Evolutionary conservation across 2,329 filamentous ascomycete genomes (phyloP).

Genomic region (Immersiporthe knoxdaviesiana): DNA sequence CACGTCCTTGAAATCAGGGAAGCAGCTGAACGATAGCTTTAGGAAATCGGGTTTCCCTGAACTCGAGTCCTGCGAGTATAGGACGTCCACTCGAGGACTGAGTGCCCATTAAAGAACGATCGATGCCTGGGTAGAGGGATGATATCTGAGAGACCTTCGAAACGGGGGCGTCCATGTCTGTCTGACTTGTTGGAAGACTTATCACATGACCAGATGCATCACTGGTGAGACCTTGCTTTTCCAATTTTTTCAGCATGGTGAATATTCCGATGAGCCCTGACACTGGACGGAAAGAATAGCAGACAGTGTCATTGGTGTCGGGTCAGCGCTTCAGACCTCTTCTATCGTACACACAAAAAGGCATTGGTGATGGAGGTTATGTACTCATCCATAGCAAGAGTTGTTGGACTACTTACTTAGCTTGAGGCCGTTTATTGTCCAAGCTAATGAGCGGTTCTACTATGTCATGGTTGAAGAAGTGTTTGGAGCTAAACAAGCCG

Average conservation of each 20-base stretch:
- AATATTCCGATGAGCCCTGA: not conserved
- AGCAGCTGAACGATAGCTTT: not conserved
- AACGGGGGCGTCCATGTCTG: not conserved
- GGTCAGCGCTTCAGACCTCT: no score
- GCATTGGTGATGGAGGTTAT: not conserved
- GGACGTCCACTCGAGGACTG: no score
- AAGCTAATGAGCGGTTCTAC: slow-evolving; percentile 2
- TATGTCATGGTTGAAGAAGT: not conserved
- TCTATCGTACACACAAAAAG: no score
- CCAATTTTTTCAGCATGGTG: no score
- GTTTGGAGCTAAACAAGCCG: slow-evolving; percentile 12
- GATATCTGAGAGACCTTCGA: no score
- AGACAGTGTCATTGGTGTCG: no score
- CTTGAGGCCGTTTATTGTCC: not conserved
- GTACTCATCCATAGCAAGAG: no score
- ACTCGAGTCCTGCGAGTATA: not conserved
- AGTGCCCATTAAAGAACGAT: not conserved
- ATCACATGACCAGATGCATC: no score
- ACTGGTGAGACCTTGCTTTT: no score
- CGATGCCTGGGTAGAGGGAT: no score
- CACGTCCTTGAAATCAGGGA: not conserved
- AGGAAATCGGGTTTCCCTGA: not conserved
- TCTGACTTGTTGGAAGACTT: no score
- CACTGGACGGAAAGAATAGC: not conserved
- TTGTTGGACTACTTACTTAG: not conserved